Conservation (phyloP, 148 eudicot species). For the Nepenthes gracilis region DNA sequence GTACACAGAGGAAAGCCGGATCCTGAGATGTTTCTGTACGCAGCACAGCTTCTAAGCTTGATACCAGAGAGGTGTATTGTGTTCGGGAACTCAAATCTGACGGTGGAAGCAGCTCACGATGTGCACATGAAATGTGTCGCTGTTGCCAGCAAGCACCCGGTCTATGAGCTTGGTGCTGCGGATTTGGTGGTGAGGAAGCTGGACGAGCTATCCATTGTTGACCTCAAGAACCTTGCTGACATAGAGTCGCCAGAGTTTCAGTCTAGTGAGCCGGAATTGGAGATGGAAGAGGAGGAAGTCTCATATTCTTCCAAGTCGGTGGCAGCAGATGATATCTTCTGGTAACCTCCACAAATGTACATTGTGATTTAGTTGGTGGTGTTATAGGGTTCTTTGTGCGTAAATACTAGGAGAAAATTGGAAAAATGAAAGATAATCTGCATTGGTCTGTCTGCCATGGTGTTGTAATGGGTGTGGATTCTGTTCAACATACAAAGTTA, state of each 20-base stretch:
- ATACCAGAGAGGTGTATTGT: conserved; percentile 92
- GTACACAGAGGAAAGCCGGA: conserved; percentile 91
- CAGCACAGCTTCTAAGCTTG: conserved; percentile 61
- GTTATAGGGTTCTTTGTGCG: conserved; percentile 18
- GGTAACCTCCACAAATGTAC: conserved; percentile 43
- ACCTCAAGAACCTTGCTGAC: conserved; percentile 82
- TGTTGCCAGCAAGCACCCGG: conserved; percentile 93
- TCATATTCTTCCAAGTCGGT: conserved; percentile 21
- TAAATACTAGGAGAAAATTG: conserved; percentile 18
- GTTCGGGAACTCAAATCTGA: conserved; percentile 82
- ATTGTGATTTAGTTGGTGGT: conserved; percentile 18
- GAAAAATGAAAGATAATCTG: conserved; percentile 24
- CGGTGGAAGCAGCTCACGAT: conserved; percentile 94
- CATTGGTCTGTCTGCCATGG: conserved; percentile 42
- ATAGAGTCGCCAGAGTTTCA: conserved; percentile 59
- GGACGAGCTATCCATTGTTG: conserved; percentile 79
- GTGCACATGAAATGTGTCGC: conserved; percentile 94
- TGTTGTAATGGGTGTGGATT: conserved; percentile 29
- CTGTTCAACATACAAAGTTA: not conserved
- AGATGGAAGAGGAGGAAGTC: conserved; percentile 69
- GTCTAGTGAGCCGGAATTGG: conserved; percentile 57
- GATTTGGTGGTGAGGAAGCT: conserved; percentile 74
- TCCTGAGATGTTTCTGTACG: conserved; percentile 92
- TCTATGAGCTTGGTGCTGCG: conserved; percentile 88
- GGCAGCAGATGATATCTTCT: conserved; percentile 55